phyloP scores from a whole-genome alignment of 2,329 filamentous ascomycete genomes.

The Aspergillus udagawae region DNA sequence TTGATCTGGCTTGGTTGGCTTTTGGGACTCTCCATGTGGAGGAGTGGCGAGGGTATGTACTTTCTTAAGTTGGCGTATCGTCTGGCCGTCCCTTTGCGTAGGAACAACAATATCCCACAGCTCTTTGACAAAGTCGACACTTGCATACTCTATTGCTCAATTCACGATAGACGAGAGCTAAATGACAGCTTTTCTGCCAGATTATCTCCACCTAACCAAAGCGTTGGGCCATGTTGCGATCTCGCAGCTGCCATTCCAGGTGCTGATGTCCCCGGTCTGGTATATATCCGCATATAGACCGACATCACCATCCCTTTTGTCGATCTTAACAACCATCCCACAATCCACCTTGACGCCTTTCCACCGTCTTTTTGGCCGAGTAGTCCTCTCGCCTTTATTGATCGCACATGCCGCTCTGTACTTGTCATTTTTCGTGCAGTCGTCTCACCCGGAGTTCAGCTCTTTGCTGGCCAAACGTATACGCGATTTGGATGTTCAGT shows the following conservation, averaged over 20 bases:
- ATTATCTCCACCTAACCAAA: constrained; percentile 62
- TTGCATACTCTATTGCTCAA: background rate
- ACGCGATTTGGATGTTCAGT: constrained; percentile 54
- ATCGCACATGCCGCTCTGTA: constrained; percentile 53
- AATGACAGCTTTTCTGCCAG: constrained; percentile 29
- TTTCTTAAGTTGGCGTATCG: background rate
- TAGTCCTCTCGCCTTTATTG: constrained; percentile 50
- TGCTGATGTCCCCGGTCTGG: constrained; percentile 47
- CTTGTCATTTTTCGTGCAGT: constrained; percentile 53
- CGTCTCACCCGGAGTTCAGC: constrained; percentile 33
- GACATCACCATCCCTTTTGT: constrained; percentile 45
- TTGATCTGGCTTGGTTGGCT: constrained; percentile 52
- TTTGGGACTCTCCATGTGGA: constrained; percentile 45
- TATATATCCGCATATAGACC: constrained; percentile 44
- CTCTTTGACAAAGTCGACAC: background rate
- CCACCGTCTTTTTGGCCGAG: constrained; percentile 56
- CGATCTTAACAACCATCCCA: constrained; percentile 49
- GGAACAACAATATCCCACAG: background rate
- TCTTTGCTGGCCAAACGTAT: constrained; percentile 51
- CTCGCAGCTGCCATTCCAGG: constrained; percentile 58
- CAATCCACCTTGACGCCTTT: constrained; percentile 54
- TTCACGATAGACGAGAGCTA: background rate
- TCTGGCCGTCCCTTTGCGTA: background rate
- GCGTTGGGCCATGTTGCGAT: constrained; percentile 57
- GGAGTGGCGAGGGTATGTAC: constrained; percentile 52